Conservation (phyloP, 176 grass and related monocot species). For the Rhipidocladum racemiflorum region DNA sequence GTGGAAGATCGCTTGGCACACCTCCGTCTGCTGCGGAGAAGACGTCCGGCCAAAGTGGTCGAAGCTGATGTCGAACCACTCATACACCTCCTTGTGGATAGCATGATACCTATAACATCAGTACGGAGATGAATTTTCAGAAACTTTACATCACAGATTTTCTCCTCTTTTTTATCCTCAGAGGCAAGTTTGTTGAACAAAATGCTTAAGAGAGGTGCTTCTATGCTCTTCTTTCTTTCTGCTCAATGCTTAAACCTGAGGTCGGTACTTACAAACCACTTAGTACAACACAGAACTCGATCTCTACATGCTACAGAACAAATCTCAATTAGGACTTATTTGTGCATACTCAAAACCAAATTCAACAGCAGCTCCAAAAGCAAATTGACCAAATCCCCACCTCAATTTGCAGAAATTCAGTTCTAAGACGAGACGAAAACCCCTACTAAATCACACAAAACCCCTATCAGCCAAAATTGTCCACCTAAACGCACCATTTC, state of each 20-base stretch:
- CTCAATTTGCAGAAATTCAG: background rate
- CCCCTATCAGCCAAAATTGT: background rate
- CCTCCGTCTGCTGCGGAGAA: constrained; percentile 58
- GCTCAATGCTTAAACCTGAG: no score
- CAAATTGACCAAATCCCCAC: background rate
- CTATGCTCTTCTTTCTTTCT: no score
- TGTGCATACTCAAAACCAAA: background rate
- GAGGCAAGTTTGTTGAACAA: no score
- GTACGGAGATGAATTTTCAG: background rate
- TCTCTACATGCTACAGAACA: no score
- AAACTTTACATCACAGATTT: background rate
- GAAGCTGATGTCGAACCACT: constrained; percentile 90
- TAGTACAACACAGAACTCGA: background rate
- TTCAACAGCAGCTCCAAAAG: background rate
- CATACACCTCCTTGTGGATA: constrained; percentile 72
- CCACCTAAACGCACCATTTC: no score
- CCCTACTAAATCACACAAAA: background rate
- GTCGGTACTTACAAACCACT: background rate
- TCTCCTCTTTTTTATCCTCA: no score
- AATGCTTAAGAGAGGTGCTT: no score
- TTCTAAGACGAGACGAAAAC: background rate
- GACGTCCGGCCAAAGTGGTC: constrained; percentile 87
- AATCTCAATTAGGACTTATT: background rate
- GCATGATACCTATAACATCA: constrained; percentile 62
- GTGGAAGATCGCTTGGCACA: constrained; percentile 74